These are phyloP conservation scores for Coemansia aciculifera DNA, from an alignment of 192 early-diverging fungal genomes.

Conservation along the genomic window DNA sequence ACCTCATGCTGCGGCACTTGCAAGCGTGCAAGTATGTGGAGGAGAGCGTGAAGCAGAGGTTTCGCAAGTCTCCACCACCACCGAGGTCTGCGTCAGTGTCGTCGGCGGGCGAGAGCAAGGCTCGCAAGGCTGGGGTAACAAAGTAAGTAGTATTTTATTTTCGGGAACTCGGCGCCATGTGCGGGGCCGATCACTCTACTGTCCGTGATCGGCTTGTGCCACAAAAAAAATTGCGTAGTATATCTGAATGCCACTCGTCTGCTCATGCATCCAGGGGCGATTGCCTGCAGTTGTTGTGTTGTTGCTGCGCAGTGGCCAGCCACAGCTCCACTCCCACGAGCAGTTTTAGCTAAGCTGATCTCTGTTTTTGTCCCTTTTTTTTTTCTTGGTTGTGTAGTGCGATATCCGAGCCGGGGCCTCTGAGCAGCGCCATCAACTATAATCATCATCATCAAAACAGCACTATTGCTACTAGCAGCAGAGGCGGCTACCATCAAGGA, in stretches of 20 bases:
- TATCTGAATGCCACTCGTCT: constrained; percentile 4
- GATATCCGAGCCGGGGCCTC: constrained; percentile 34
- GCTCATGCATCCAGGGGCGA: background rate
- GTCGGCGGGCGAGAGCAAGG: constrained; percentile 38
- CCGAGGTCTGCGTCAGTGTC: constrained; percentile 51
- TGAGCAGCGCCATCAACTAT: background rate
- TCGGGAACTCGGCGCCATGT: background rate
- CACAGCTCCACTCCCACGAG: constrained; percentile 2
- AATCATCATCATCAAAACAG: constrained; percentile 1
- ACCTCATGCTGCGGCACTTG: constrained; percentile 54
- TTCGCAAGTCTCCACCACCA: constrained; percentile 22
- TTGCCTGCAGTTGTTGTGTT: constrained; percentile 10
- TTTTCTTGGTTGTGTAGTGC: constrained; percentile 22
- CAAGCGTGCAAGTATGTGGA: constrained; percentile 43
- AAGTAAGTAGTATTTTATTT: constrained; percentile 35
- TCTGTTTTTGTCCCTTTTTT: background rate
- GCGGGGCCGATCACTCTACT: constrained; percentile 8
- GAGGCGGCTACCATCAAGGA: constrained; percentile 1
- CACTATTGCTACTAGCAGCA: background rate
- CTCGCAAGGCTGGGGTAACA: constrained; percentile 36
- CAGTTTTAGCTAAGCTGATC: background rate
- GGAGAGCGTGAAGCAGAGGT: constrained; percentile 43
- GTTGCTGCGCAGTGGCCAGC: background rate
- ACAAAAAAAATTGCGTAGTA: background rate
- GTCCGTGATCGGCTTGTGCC: constrained; percentile 11